phyloP scores from a whole-genome alignment of 306 rosid genomes.

The Vicia villosa region DNA sequence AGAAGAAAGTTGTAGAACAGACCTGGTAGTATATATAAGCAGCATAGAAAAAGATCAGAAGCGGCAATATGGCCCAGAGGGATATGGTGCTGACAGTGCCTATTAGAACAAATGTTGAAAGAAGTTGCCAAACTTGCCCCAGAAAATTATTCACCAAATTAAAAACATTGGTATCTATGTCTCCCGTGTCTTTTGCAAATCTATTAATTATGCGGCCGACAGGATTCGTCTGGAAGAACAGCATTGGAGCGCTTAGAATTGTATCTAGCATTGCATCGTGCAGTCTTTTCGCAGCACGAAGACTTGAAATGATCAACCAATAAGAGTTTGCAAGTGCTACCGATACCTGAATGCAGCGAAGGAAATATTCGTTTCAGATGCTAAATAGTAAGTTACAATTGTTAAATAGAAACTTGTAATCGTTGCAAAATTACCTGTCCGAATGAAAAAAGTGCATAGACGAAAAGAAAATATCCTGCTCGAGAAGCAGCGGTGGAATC shows the following conservation, averaged over 20 bases:
- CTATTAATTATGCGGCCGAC: constrained; percentile 86
- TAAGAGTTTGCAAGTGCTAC: constrained; percentile 74
- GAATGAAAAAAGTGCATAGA: constrained; percentile 68
- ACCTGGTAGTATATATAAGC: constrained; percentile 90
- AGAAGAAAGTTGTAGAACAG: background rate
- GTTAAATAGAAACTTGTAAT: constrained; percentile 11
- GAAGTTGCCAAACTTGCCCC: constrained; percentile 79
- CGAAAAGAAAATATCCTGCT: constrained; percentile 66
- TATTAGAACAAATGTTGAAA: constrained; percentile 80
- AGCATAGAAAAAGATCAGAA: constrained; percentile 72
- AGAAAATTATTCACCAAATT: constrained; percentile 49
- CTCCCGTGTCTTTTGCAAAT: constrained; percentile 81
- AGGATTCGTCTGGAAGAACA: constrained; percentile 91
- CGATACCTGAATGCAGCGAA: constrained; percentile 56
- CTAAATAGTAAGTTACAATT: constrained; percentile 16
- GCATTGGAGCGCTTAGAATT: constrained; percentile 76
- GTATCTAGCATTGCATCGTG: constrained; percentile 63
- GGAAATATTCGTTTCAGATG: constrained; percentile 27
- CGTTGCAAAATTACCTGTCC: constrained; percentile 65
- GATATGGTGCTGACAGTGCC: constrained; percentile 86
- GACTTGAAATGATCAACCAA: constrained; percentile 78
- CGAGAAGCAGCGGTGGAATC: constrained; percentile 49
- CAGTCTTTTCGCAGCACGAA: constrained; percentile 68
- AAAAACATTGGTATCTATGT: constrained; percentile 71
- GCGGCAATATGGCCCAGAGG: constrained; percentile 89